phyloP scores from a whole-genome alignment of 805 yeast species.

The Yarrowia divulgata region DNA sequence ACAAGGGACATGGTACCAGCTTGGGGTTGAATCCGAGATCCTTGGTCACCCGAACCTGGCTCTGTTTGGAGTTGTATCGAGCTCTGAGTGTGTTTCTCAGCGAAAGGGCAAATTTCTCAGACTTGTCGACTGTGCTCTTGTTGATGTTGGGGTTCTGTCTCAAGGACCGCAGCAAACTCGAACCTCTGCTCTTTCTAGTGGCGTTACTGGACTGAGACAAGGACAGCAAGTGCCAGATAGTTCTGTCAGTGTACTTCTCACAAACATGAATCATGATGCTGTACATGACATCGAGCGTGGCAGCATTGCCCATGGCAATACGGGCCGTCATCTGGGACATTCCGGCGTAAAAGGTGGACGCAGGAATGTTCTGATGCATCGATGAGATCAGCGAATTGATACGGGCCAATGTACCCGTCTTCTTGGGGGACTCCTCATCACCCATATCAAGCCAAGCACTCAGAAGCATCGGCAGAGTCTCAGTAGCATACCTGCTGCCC shows the following conservation, averaged over 20 bases:
- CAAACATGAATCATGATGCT: constrained; percentile 66
- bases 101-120: constrained; percentile 27
- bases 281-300: constrained; percentile 63
- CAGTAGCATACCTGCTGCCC: constrained; percentile 74
- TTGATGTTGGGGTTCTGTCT: constrained; percentile 18
- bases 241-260: constrained; percentile 75
- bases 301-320: constrained; percentile 65
- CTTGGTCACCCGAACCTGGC: background rate
- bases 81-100: constrained; percentile 14
- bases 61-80: constrained; percentile 21
- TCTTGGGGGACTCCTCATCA: constrained; percentile 40
- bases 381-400: constrained; percentile 47
- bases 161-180: background rate
- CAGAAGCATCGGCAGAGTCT: constrained; percentile 86
- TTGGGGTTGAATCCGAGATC: constrained; percentile 32
- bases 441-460: constrained; percentile 69
- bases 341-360: constrained; percentile 78
- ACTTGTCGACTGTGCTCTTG: constrained; percentile 9
- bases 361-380: constrained; percentile 57
- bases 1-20: constrained; percentile 41
- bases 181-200: constrained; percentile 9
- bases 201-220: constrained; percentile 28
- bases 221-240: constrained; percentile 78
- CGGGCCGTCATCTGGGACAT: constrained; percentile 87
- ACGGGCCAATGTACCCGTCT: constrained; percentile 27